Base-by-base conservation (phyloP, 805 yeast genomes). In the Maudiozyma pseudohumilis region DNA sequence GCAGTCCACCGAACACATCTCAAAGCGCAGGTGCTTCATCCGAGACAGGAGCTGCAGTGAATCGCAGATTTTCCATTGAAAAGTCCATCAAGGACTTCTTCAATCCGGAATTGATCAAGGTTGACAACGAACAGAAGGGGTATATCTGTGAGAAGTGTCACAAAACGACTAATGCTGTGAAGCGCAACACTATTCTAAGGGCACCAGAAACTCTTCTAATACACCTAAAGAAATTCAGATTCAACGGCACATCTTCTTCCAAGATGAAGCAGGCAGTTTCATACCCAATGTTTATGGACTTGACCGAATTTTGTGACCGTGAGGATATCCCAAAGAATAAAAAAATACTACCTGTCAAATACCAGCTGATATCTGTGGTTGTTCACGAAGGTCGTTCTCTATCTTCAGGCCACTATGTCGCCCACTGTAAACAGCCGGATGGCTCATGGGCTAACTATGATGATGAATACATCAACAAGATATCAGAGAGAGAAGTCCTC, bases 301-400 rank as follows among this genome's bases (percentile, higher is more conserved):
- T 89, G 43, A 65, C 86, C 1, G 70, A 74, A 40, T 89, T 71
- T 73, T 22, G 69, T 72, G 32, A 58, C 50, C 15, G 63, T 39
- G 42, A 48, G 7, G 46, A 49, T 4, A 29, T 32, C 12, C 38
- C 44, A 16, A 21, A 39, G 19, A 38, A 36, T 11, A 40, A 48
- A 6, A 41, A 46, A 19, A 43, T 46, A 6, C 45, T 63, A 9
- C 75, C 79, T 2, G 70, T 72, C 5, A 63, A 65, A 26, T 92
- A 92, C 61, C 80, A 78, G 55, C 69, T 92, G 46, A 68, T 75
- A 13, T 76, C 88, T 17, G 95, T 89, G 13, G 83, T 89, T 42
- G 89, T 87, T 4, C 98, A 92, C 55, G 95, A 85, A 51, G 98
- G 98, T 29, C 69, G 97, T 45, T 82, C 95, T 2, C 78, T 88